Evolutionary conservation across 176 grass and related monocot genomes (phyloP), one percentile per base, ranked within the genome.

Genomic region (Triticum aestivum): DNA sequence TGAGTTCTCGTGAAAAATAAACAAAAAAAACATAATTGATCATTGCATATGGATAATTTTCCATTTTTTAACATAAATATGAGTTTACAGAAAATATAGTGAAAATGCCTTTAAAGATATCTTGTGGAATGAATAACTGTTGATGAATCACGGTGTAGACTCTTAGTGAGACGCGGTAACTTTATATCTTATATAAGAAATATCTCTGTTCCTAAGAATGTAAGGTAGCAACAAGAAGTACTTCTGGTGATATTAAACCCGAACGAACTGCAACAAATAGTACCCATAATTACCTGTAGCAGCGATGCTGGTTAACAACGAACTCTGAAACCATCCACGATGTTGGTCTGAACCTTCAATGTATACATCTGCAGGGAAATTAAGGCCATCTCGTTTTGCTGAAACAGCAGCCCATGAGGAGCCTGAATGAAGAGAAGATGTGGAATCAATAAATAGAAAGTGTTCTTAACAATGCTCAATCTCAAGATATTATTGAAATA

Each of bases 271-370:
- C 21, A 69, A 69, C 39, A 75, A 65, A 75, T 51, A 64, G 67
- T 74, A 51, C 23, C 20, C 5, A 75, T 56, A 79, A 39, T 87
- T 90, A 98, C 96, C 96, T 94, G 93, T 98, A 37, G 96, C 82
- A 61, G 96, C 96, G 91, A 98, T 90, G 88, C 96, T 94, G 42
- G 96, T 98, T 74, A 98, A 88, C 61, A 98, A 86, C 67, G 96
- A 98, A 87, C 96, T 98, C 70, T 98, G 96, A 44, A 98, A 98
- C 96, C 96, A 98, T 80, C 96, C 96, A 65, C 96, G 91, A 85
- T 98, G 96, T 80, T 98, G 93, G 84, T 98, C 93, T 76, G 93
- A 92, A 86, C 96, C 96, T 94, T 98, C 96, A 80, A 98, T 91
- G 77, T 98, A 98, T 79, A 98, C 71, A 87, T 98, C 90, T 29